Base-by-base conservation (phyloP, 176 grass and related monocot species). In the Leersia perrieri region DNA sequence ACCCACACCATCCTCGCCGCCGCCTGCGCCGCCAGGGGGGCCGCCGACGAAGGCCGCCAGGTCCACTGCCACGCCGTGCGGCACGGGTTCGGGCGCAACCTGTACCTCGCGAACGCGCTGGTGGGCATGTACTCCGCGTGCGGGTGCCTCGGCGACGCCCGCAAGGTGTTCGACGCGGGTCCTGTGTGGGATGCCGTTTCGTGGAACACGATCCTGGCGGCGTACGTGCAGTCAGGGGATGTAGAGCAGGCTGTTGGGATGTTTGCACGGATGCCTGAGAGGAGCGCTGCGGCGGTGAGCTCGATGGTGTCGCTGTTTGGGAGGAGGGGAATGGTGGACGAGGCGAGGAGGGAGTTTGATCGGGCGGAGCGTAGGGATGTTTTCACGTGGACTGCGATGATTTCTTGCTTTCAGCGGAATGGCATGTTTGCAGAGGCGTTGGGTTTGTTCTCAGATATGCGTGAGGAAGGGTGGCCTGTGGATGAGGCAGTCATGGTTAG, bases 401-500 rank as follows among this genome's bases (percentile, higher is more conserved):
- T 98, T 68, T 86, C 86, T 79, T 89, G 92, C 87, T 94, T 94
- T 39, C 86, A 92, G 66, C 69, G 88, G 31, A 98, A 92, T 81
- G 66, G 55, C 45, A 66, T 88, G 83, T 89, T 87, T 75, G 14
- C 42, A 28, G 82, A 98, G 71, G 88, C 95, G 3, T 68, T 92
- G 70, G 34, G 33, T n/a, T 15, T 89, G 66, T 92, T 98, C 29
- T 60, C 40, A 23, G 63, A 79, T 44, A 92, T 98, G 88, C 79
- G 61, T 25, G 49, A 28, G 18, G 81, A 86, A 67, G 86, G 71
- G 4, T 74, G 80, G 80, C 68, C 80, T 58, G 60, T 89, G 32
- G 92, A 98, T 77, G 92, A 98, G 74, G 88, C 80, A 10, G 72
- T 89, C n/a, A 94, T 91, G 90, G 88, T 98, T 45, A 90, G 88